Percentiles rank a stretch among this genome's conserved stretches.
These are phyloP conservation scores for Citrus sinensis DNA, from an alignment of 345 rosid species.

Conservation along the genomic window DNA sequence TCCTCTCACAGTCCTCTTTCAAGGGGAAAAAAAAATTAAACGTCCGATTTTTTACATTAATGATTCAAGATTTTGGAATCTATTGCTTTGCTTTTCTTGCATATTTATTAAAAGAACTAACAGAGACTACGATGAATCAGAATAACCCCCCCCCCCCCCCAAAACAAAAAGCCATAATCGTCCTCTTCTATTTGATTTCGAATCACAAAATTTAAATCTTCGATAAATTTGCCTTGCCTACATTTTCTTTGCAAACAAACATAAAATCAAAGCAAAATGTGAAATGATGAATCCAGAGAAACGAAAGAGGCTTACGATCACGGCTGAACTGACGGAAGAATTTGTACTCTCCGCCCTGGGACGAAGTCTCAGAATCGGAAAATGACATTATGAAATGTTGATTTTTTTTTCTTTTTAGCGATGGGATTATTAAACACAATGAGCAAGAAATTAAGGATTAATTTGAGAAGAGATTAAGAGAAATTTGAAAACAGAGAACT, in stretches of 20 bases:
- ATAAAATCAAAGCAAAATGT: not conserved
- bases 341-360: constrained; percentile 52
- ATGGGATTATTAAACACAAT: not conserved
- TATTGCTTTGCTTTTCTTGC: not conserved
- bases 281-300: not conserved
- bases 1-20: not conserved
- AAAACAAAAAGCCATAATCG: not conserved
- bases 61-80: not conserved
- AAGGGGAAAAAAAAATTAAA: not conserved
- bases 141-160: no score
- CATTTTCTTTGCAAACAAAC: not conserved
- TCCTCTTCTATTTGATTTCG: not conserved
- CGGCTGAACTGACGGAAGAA: constrained; percentile 78
- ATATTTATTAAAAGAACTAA: not conserved
- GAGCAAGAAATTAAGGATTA: not conserved
- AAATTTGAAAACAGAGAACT: not conserved
- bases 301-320: constrained; percentile 48
- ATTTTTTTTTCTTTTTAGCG: no score
- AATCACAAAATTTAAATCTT: not conserved
- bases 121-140: not conserved
- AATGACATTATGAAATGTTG: constrained; percentile 42
- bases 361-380: constrained; percentile 65
- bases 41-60: not conserved
- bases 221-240: not conserved
- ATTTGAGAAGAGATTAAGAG: not conserved